Conservation (phyloP, 2,329 filamentous ascomycete species). For the Hawksworthiomyces lignivorus region DNA sequence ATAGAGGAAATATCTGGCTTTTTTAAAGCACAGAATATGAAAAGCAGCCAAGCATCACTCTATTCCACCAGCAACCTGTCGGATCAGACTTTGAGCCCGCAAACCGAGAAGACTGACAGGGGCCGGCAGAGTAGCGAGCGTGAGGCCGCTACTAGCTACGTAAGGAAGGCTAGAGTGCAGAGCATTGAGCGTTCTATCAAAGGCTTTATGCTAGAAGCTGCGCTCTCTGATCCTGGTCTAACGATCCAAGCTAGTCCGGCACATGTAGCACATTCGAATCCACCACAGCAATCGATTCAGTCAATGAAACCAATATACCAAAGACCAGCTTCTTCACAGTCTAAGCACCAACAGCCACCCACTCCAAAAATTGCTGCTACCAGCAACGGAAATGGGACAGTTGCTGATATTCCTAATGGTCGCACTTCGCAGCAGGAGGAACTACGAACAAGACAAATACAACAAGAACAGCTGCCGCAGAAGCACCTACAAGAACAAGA, state of each 20-base stretch:
- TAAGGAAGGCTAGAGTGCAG: slow-evolving; percentile 19
- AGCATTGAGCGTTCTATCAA: slow-evolving; percentile 22
- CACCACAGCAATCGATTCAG: not conserved
- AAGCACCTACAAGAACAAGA: not conserved
- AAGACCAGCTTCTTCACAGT: slow-evolving; percentile 8
- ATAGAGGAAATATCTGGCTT: slow-evolving; percentile 12
- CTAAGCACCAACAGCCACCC: not conserved
- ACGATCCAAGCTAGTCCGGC: not conserved
- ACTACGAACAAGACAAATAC: no score
- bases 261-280: not conserved
- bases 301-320: not conserved
- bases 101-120: slow-evolving; percentile 4
- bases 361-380: not conserved
- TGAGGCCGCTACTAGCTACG: slow-evolving; percentile 15
- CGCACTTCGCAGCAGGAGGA: no score
- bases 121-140: slow-evolving; percentile 10
- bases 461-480: no score
- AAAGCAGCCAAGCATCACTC: slow-evolving; percentile 2
- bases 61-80: slow-evolving; percentile 11
- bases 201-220: slow-evolving; percentile 19
- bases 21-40: slow-evolving; percentile 12
- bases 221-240: not conserved
- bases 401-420: no score
- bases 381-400: not conserved
- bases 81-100: slow-evolving; percentile 11